These are phyloP conservation scores for Crithidia mellificae DNA, from an alignment of 208 protist genomes.

Conservation along the genomic window DNA sequence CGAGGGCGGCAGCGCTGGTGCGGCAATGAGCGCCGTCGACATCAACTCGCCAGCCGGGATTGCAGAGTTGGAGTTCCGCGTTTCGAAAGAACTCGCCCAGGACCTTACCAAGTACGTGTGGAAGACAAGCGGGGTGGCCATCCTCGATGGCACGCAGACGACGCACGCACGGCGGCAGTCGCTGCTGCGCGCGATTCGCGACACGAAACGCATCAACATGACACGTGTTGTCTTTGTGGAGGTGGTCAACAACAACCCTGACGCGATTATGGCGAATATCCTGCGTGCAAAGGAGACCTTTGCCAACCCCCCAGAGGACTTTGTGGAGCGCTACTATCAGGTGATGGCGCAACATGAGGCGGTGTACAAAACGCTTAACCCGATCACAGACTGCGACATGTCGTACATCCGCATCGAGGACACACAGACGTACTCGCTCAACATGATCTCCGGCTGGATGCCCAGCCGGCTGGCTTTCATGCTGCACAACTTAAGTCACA, in stretches of 20 bases:
- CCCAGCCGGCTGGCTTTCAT: constrained; percentile 83
- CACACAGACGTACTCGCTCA: constrained; percentile 68
- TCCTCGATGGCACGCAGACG: constrained; percentile 76
- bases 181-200: constrained; percentile 65
- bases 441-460: constrained; percentile 90
- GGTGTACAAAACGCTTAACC: constrained; percentile 77
- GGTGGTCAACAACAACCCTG: constrained; percentile 64
- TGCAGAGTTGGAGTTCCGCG: constrained; percentile 48
- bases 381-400: constrained; percentile 65
- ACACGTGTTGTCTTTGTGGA: constrained; percentile 86
- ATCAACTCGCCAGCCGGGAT: constrained; percentile 15
- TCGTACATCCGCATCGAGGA: constrained; percentile 89
- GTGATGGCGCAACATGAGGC: constrained; percentile 62
- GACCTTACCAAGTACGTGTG: constrained; percentile 70
- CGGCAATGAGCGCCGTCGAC: no score
- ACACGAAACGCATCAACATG: constrained; percentile 61
- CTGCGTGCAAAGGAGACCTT: constrained; percentile 56
- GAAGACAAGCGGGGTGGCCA: constrained; percentile 67
- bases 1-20: no score
- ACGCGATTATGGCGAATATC: constrained; percentile 64
- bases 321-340: constrained; percentile 80
- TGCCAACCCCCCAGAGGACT: constrained; percentile 55
- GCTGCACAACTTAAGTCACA: constrained; percentile 86
- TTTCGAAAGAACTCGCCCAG: constrained; percentile 50
- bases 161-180: constrained; percentile 59